Evolutionary conservation across 805 yeast genomes (phyloP), one percentile per base, ranked within the genome.

Genomic region (Candida tibetensis): DNA sequence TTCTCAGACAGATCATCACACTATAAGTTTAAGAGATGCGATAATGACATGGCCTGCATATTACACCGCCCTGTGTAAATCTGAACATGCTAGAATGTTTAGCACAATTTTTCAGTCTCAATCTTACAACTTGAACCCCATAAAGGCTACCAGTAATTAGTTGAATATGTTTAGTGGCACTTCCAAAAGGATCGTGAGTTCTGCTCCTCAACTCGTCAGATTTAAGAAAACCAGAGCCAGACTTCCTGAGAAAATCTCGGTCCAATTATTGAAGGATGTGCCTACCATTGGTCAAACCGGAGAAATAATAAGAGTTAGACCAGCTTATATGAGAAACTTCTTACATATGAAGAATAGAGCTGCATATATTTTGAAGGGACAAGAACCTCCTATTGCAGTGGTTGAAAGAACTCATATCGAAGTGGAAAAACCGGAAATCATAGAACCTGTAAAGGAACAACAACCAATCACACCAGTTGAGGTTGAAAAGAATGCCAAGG

Each of bases 241-340:
- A 42, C 36, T 32, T 25, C 48, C 41, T 7, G 58, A 74, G 45
- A 74, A 76, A 49, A 78, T 86, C 35, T 67, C 74, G 26, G 89
- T 89, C 10, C 96, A 89, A 65, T 66, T 88, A n/a, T 68, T 86
- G 42, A 74, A 69, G 51, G 85, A 85, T 52, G 73, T 78, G 53
- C 76, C 79, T 21, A 73, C 72, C 10, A 61, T 82, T 39, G 95
- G 95, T 15, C 64, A 64, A 16, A 67, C 64, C 43, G 96, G 96
- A 25, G 83, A 89, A 64, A 72, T 89, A 30, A 71, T 83, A 19
- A 67, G 74, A 25, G 96, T 89, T 14, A 73, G 78, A 45, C 89
- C 95, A 21, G 85, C 88, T 16, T 69, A 77, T 45, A 89, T 89
- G 96, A 77, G 91, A 55, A 86, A 85, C 62, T 76, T 66, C 49